Percentiles rank a stretch among this genome's conserved stretches.
Evolutionary conservation across 352 stramenopile species (phyloP).

Genomic region (Blastocystis sp.): DNA sequence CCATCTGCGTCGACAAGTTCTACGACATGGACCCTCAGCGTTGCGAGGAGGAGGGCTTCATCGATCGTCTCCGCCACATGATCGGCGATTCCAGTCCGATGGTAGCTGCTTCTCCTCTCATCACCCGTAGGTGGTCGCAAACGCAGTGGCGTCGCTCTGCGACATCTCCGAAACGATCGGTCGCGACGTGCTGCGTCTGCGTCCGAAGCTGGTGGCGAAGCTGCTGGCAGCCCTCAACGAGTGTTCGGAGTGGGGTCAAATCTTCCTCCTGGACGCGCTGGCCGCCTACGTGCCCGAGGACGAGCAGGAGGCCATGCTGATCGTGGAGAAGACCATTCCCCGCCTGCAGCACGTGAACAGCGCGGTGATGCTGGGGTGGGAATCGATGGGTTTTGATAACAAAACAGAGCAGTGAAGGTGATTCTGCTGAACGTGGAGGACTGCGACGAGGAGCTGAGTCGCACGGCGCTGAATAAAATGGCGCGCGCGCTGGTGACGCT

Average conservation of each 20-base stretch:
- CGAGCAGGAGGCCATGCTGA: constrained; percentile 85
- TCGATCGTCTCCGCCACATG: constrained; percentile 64
- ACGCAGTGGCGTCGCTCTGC: constrained; percentile 86
- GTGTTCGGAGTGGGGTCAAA: constrained; percentile 97
- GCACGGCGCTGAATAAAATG: constrained; percentile 71
- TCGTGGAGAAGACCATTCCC: constrained; percentile 94
- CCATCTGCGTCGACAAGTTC: constrained; percentile 95
- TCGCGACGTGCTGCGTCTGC: constrained; percentile 84
- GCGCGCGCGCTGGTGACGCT: constrained; percentile 89
- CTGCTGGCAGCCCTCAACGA: constrained; percentile 94
- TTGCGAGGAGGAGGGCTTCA: constrained; percentile 84
- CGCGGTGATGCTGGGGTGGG: constrained; percentile 82
- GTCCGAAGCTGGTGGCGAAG: constrained; percentile 69
- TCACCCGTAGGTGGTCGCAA: constrained; percentile 86
- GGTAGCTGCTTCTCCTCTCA: neutral
- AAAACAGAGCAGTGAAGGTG: constrained; percentile 81
- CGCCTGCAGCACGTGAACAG: constrained; percentile 94
- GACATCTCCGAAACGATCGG: constrained; percentile 90
- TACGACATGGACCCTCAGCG: constrained; percentile 95
- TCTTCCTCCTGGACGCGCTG: constrained; percentile 92
- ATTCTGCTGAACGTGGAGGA: constrained; percentile 79
- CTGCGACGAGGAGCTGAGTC: constrained; percentile 67
- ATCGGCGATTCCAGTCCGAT: constrained; percentile 31
- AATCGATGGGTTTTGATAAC: neutral
- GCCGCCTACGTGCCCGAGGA: constrained; percentile 82